Evolutionary conservation across 2,329 filamentous ascomycete genomes (phyloP).

Genomic region (Pseudogymnoascus verrucosus): DNA sequence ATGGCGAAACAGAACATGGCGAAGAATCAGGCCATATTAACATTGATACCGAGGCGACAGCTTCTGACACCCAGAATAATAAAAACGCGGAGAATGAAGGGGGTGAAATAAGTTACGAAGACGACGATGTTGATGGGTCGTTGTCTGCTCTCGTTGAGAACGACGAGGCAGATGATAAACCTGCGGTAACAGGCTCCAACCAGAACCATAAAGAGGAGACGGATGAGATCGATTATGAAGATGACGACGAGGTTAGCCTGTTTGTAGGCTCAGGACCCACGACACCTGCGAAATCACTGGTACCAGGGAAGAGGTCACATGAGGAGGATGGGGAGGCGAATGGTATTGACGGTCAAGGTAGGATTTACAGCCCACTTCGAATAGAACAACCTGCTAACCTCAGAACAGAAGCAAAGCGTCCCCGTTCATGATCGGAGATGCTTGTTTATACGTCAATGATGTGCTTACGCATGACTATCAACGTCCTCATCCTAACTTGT

Average conservation of each 20-base stretch:
- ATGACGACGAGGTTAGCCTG: conserved; percentile 20
- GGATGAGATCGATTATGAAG: conserved; percentile 33
- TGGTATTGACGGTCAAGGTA: conserved; percentile 20
- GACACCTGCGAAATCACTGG: neutral
- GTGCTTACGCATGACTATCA: neutral
- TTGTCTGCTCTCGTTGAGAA: conserved; percentile 17
- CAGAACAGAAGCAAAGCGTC: conserved; percentile 26
- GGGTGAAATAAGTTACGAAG: conserved; percentile 34
- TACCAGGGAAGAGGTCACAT: conserved; percentile 1
- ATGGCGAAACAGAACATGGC: neutral
- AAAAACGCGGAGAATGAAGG: conserved; percentile 17
- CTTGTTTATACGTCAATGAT: conserved; percentile 4
- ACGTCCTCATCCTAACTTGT: conserved; percentile 3
- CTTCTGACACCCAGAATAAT: neutral
- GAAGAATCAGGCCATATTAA: neutral
- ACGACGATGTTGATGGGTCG: conserved; percentile 17
- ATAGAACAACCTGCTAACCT: conserved; percentile 15
- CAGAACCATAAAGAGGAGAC: conserved; percentile 18
- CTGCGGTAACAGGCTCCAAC: conserved; percentile 27
- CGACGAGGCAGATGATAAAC: conserved; percentile 30
- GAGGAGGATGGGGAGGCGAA: conserved; percentile 23
- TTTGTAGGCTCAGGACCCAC: conserved; percentile 18
- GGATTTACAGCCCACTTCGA: conserved; percentile 5
- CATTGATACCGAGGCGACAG: neutral
- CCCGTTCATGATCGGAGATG: conserved; percentile 20